phyloP scores from a whole-genome alignment of 1,284 basidiomycete genomes.

The Wolfiporia cocos region DNA sequence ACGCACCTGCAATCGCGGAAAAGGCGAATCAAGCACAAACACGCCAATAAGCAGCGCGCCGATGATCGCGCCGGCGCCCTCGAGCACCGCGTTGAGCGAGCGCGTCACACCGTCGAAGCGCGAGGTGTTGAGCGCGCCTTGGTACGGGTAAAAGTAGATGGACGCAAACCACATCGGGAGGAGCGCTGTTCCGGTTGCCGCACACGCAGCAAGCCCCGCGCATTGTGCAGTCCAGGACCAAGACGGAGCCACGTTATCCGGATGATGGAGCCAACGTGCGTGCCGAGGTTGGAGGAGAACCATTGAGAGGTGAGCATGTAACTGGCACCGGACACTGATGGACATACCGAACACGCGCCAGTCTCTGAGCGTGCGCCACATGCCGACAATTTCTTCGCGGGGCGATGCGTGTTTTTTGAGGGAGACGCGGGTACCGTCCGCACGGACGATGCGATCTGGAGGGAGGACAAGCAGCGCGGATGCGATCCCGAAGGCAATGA shows the following conservation, averaged over 20 bases:
- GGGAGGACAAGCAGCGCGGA: constrained; percentile 32
- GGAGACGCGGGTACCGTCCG: constrained; percentile 34
- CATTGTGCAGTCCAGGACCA: no score
- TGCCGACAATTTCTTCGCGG: constrained; percentile 29
- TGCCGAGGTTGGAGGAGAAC: no score
- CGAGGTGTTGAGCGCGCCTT: constrained; percentile 31
- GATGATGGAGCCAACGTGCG: no score
- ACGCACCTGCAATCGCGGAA: no score
- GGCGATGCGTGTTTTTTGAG: constrained; percentile 28
- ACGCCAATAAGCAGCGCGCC: constrained; percentile 37
- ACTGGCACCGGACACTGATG: no score
- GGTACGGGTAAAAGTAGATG: constrained; percentile 38
- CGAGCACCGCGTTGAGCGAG: constrained; percentile 35
- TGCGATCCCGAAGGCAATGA: constrained; percentile 34
- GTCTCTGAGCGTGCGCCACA: constrained; percentile 31
- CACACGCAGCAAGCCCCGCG: no score
- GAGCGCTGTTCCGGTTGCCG: no score
- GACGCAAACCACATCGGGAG: constrained; percentile 37
- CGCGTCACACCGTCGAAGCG: constrained; percentile 36
- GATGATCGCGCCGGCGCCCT: constrained; percentile 34
- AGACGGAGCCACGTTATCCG: no score
- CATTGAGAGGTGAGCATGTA: no score
- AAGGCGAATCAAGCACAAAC: constrained; percentile 32
- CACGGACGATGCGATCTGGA: constrained; percentile 32
- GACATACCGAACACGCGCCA: constrained; percentile 29